Evolutionary conservation across 2,329 filamentous ascomycete species (phyloP).

Genomic region (Zarea fungicola): DNA sequence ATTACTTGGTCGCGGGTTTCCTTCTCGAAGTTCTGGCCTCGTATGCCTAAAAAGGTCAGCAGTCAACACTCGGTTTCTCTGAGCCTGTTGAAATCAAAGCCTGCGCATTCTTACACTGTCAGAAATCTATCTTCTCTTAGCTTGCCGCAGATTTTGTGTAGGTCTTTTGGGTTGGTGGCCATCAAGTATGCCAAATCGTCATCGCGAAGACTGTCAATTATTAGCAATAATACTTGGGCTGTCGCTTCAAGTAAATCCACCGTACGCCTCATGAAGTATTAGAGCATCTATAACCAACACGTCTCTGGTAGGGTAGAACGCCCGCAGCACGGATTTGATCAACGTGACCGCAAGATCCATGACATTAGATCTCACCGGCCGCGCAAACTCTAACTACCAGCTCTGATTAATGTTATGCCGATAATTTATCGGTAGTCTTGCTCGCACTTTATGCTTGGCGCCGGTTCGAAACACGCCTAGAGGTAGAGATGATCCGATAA

Average conservation of each 20-base stretch:
- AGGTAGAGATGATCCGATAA: too few relatives aligned
- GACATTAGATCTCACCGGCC: slow-evolving; percentile 13
- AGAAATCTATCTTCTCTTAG: slow-evolving; percentile 84
- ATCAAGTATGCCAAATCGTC: slow-evolving; percentile 84
- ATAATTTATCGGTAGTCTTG: too few relatives aligned
- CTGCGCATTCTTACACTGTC: slow-evolving; percentile 56
- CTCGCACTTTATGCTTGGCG: too few relatives aligned
- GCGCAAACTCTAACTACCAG: too few relatives aligned
- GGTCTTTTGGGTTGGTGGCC: slow-evolving; percentile 83
- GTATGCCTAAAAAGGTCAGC: slow-evolving; percentile 47
- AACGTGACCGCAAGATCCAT: slow-evolving; percentile 65
- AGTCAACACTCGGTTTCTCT: too few relatives aligned
- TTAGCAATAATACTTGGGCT: not conserved
- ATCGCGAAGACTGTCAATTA: slow-evolving; percentile 66
- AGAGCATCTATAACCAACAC: slow-evolving; percentile 82
- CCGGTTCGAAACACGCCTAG: too few relatives aligned
- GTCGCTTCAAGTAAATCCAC: slow-evolving; percentile 57
- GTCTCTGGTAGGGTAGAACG: slow-evolving; percentile 82
- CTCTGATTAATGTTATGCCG: too few relatives aligned
- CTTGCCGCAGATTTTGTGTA: slow-evolving; percentile 82
- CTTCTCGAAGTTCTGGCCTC: slow-evolving; percentile 70
- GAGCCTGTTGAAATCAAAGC: too few relatives aligned
- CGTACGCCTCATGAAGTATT: slow-evolving; percentile 78
- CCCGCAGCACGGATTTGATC: slow-evolving; percentile 77
- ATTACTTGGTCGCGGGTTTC: slow-evolving; percentile 74